These are phyloP conservation scores for Lunasporangiospora selenospora DNA, from an alignment of 192 early-diverging fungal genomes.

Conservation along the genomic window DNA sequence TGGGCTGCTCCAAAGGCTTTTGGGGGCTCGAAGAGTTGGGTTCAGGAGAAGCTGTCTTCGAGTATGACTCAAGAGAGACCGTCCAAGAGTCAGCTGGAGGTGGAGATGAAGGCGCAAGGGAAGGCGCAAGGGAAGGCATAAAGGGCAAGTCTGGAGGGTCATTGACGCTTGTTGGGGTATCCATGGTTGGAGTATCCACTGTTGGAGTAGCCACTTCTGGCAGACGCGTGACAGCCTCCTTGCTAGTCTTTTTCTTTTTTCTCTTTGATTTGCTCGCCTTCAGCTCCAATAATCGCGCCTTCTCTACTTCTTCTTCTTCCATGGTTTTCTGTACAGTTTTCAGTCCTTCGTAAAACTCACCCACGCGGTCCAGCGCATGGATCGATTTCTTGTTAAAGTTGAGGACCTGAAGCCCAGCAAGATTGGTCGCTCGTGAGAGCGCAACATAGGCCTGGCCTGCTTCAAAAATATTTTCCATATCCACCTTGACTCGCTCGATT, in stretches of 20 bases:
- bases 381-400: constrained; percentile 68
- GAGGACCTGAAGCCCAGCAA: constrained; percentile 73
- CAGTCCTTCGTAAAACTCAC: constrained; percentile 62
- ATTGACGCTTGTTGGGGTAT: too few relatives aligned
- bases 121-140: too few relatives aligned
- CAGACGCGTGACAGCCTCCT: background rate
- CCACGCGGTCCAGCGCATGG: constrained; percentile 70
- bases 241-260: constrained; percentile 8
- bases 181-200: too few relatives aligned
- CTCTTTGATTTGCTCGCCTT: background rate
- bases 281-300: too few relatives aligned
- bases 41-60: constrained; percentile 59
- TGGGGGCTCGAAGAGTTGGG: too few relatives aligned
- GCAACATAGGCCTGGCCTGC: constrained; percentile 83
- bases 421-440: constrained; percentile 71
- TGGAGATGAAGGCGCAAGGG: too few relatives aligned
- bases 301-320: background rate
- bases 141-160: too few relatives aligned
- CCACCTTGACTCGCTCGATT: constrained; percentile 75
- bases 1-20: too few relatives aligned
- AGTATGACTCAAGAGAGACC: too few relatives aligned
- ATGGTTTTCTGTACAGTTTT: constrained; percentile 28
- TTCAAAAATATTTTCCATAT: constrained; percentile 67
- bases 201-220: too few relatives aligned
- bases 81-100: too few relatives aligned